Base-by-base conservation (phyloP, 345 rosid genomes). In the Carallia pectinifolia region DNA sequence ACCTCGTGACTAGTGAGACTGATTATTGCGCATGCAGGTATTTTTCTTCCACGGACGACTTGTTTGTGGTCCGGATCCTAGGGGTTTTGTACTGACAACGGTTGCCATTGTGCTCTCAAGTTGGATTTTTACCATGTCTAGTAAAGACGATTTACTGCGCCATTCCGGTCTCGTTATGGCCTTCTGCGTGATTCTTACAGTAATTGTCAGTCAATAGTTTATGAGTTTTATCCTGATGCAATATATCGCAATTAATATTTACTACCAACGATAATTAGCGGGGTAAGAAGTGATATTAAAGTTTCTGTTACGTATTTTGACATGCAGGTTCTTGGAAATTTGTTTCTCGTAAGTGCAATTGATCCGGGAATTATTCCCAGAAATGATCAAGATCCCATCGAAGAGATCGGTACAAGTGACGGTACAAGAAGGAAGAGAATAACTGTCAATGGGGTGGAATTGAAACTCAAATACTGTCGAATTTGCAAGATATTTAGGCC, bases 321-420 rank as follows among this genome's bases (percentile, higher is more conserved):
- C 48, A 16, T 56, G 54, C 79, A 83, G 82, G 77, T 80, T 54
- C 64, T 83, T 48, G 63, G 44, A 80, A 65, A 59, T 77, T 55
- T 78, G 80, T 60, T 77, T 44, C 55, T 78, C 40, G 79, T 73
- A 37, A 65, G 75, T 73, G 48, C 78, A 64, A 72, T 15, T 68
- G 86, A 80, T 68, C 83, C 86, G 3, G 86, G 84, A 64, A 77
- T 80, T 38, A 80, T 80, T 68, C 76, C 76, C 7, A 70, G 77
- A 80, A 72, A 71, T 34, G 67, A 72, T 37, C 47, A 38, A 72
- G 36, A 67, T 27, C 15, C 56, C 15, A 33, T 61, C 9, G 77
- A 77, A 56, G 79, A 69, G 44, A 53, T 50, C 29, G 78, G 80
- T 39, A 55, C 18, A 23, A 70, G 75, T n/a, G n/a, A n/a, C n/a